Evolutionary conservation across 371 early-diverging fungal species (phyloP), one percentile per base, ranked within the genome.

Genomic region (Mucor sp.): DNA sequence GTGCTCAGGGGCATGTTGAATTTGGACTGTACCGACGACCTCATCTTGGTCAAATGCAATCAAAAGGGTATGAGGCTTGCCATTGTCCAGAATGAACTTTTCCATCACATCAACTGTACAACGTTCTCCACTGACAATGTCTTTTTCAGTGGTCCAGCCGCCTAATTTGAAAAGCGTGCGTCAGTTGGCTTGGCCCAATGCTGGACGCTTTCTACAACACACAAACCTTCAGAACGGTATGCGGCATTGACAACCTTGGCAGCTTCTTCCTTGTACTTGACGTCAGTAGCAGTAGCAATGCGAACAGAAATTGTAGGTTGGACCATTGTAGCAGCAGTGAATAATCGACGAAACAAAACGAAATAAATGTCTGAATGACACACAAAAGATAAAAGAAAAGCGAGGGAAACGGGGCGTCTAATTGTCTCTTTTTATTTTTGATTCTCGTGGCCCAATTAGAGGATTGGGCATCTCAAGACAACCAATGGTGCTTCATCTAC

Each of bases 91-190:
- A 23, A 82, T 74, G 25, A 58, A 63, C 7, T 43, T 11, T 30
- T 70, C 57, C 25, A 82, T 66, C 23, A 75, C 75, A 19, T 79
- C 67, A 14, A 60, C 50, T 9, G 71, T 71, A 17, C 70, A 76
- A 28, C 82, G 71, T 23, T 67, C 60, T 19, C 82, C 82, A 25
- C 41, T 47, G 14, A 82, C 78, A 37, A 76, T 60, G 37, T 75
- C 67, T 23, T 68, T 65, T 58, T 82, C 82, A 1, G 75, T 78
- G 23, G 82, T 82, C 82, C 82, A 82, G 60, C 82, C 80, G 28
- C 78, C 81, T 73, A 41, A 43, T 19, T 32, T 25, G 25, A 50
- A 43, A 5, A 17, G 17, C 12, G 6, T 19, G 19, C 19, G 19
- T 50, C 21, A 25, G 50, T 48, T 48, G 48, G 8, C 23, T 23